Evolutionary conservation across 345 rosid species (phyloP).

Genomic region (Citrus glauca): DNA sequence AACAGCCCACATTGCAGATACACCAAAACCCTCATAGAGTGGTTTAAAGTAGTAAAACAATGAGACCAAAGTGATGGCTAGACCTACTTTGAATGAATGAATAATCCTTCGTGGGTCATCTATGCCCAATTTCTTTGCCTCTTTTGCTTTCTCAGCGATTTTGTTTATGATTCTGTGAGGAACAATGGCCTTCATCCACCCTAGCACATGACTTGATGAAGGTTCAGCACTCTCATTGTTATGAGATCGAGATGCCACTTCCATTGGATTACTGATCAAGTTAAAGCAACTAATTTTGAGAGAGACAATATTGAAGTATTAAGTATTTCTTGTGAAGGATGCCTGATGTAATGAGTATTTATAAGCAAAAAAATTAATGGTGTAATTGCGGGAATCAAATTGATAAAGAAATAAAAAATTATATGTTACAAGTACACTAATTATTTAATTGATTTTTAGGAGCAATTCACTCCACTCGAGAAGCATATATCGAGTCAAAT

Average conservation of each 20-base stretch:
- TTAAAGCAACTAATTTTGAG: neutral
- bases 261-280: neutral
- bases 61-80: conserved; percentile 33
- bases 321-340: neutral
- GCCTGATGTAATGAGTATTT: neutral
- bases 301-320: neutral
- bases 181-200: neutral
- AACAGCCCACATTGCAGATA: conserved; percentile 35
- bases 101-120: conserved; percentile 39
- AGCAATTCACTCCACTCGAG: neutral
- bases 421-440: neutral
- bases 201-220: neutral
- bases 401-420: neutral
- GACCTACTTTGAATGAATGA: conserved; percentile 41
- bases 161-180: neutral
- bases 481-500: neutral
- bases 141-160: neutral
- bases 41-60: conserved; percentile 29
- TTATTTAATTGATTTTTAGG: neutral
- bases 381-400: neutral
- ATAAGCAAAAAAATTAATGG: neutral
- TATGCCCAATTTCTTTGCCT: conserved; percentile 23
- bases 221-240: neutral
- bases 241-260: neutral
- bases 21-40: conserved; percentile 26